Percentiles rank a stretch among this genome's conserved stretches.
Conservation (phyloP, 2,329 filamentous ascomycete genomes). For the Beauveria asiatica region DNA sequence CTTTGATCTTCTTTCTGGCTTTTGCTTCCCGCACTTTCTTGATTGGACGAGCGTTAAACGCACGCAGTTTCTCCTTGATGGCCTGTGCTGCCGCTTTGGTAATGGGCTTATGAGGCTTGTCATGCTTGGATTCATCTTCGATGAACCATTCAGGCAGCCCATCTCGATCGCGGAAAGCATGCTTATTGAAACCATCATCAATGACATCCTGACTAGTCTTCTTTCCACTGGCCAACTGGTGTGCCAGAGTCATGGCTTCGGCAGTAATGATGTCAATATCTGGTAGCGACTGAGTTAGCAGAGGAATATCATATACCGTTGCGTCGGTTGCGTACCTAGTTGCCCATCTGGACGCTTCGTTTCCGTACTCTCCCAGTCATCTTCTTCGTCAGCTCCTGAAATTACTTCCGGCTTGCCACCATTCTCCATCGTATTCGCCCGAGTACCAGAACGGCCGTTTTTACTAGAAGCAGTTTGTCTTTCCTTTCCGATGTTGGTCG, state of each 20-base stretch:
- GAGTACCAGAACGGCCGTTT: conserved; percentile 18
- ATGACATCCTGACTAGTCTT: conserved; percentile 70
- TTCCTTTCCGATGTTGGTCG: conserved; percentile 24
- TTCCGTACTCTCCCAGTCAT: conserved; percentile 59
- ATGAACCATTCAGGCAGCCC: conserved; percentile 96
- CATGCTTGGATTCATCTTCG: conserved; percentile 81
- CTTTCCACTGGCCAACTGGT: conserved; percentile 79
- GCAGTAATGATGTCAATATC: conserved; percentile 99
- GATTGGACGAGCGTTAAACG: conserved; percentile 91
- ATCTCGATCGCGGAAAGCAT: conserved; percentile 80
- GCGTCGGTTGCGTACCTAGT: conserved; percentile 37
- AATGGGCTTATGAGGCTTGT: conserved; percentile 79
- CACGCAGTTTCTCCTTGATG: conserved; percentile 89
- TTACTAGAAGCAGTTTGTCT: conserved; percentile 5
- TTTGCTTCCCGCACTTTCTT: conserved; percentile 98
- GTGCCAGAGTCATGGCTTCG: conserved; percentile 95
- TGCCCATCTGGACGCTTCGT: conserved; percentile 55
- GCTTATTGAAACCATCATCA: conserved; percentile 91
- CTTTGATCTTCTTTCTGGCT: conserved; percentile 94
- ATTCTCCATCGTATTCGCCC: conserved; percentile 29
- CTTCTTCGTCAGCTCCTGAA: conserved; percentile 38
- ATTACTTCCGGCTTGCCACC: conserved; percentile 52
- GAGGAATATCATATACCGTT: not conserved
- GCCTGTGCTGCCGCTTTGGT: conserved; percentile 81
- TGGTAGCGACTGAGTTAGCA: conserved; percentile 23